These are phyloP conservation scores for Echria macrotheca DNA, from an alignment of 495 filamentous ascomycete species.

Conservation along the genomic window DNA sequence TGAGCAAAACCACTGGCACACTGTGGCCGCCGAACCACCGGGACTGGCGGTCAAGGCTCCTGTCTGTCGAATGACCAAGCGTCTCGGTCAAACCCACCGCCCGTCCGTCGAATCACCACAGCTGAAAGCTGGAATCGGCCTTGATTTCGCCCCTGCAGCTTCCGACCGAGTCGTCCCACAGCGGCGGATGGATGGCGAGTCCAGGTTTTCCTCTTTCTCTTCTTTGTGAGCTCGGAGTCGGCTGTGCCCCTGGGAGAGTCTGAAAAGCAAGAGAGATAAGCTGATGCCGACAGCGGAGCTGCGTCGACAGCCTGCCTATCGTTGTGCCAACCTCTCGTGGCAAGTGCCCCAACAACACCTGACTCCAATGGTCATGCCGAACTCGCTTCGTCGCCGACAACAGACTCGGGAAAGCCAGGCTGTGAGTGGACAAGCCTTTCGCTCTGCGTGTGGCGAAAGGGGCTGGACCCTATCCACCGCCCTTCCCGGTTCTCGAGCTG, in stretches of 20 bases:
- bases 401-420: not conserved
- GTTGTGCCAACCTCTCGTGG: slow-evolving; percentile 2
- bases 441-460: slow-evolving; percentile 1
- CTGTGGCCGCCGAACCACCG: not conserved
- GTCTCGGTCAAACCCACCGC: not conserved
- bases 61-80: slow-evolving; percentile 9
- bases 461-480: not conserved
- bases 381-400: not conserved
- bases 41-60: slow-evolving; percentile 10
- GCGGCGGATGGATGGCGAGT: slow-evolving; percentile 9
- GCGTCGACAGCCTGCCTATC: not conserved
- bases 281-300: slow-evolving; percentile 10
- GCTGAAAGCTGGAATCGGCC: not conserved
- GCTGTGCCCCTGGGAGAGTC: no score
- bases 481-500: not conserved
- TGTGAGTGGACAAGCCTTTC: not conserved
- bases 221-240: no score
- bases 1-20: slow-evolving; percentile 4
- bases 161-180: slow-evolving; percentile 2
- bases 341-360: slow-evolving; percentile 7
- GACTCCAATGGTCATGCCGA: slow-evolving; percentile 1
- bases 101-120: slow-evolving; percentile 6
- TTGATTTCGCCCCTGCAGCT: slow-evolving; percentile 10
- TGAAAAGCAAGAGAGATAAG: slow-evolving; percentile 11
- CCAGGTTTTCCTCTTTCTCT: not conserved